Percentiles rank a stretch among this genome's conserved stretches.
Conservation (phyloP, 75 land plant genomes). For the Cunninghamia lanceolata region DNA sequence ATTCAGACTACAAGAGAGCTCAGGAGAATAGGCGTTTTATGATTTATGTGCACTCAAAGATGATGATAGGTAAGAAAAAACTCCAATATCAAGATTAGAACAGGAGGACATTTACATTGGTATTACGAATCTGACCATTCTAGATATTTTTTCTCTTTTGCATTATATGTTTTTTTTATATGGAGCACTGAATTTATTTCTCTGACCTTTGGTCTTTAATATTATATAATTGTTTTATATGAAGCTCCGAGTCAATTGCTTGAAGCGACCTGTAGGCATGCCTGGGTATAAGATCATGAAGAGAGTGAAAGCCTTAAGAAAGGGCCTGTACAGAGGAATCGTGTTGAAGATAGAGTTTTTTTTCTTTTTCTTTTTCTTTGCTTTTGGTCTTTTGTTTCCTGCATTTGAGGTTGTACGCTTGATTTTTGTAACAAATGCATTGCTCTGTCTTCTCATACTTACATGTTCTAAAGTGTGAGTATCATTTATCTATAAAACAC, state of each 20-base stretch:
- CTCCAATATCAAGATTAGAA: neutral
- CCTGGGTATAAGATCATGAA: neutral
- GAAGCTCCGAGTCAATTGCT: too few relatives aligned
- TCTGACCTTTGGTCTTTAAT: too few relatives aligned
- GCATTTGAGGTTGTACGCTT: neutral
- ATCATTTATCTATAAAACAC: neutral
- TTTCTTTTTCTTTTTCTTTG: neutral
- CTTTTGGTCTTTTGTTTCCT: neutral
- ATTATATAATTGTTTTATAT: too few relatives aligned
- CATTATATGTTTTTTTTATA: neutral
- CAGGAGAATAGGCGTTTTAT: constrained; percentile 79
- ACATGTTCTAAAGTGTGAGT: neutral
- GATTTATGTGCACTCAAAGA: constrained; percentile 92
- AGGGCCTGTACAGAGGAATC: neutral
- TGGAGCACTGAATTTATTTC: neutral
- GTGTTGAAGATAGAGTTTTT: neutral
- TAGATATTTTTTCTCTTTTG: neutral
- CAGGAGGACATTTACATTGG: neutral
- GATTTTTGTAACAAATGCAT: neutral
- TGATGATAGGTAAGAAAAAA: constrained; percentile 80
- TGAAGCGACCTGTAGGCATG: neutral
- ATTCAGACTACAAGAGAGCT: constrained; percentile 63
- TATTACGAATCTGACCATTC: neutral
- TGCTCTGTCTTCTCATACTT: neutral
- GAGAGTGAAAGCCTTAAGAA: neutral